These are phyloP conservation scores for Aspergillus luchuensis DNA, from an alignment of 2,329 filamentous ascomycete genomes.

Conservation along the genomic window DNA sequence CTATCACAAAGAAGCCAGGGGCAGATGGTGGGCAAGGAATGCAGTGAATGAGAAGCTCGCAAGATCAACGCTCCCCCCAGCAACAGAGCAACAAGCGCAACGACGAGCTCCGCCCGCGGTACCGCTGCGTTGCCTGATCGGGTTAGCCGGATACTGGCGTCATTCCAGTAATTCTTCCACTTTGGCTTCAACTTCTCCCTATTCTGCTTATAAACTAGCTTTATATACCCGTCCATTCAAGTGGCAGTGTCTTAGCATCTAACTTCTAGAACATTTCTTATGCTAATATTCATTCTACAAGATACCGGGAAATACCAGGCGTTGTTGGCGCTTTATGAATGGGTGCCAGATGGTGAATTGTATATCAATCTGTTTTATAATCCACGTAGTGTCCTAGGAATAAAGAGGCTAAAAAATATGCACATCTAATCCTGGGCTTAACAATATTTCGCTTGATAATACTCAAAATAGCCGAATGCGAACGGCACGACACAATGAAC, in stretches of 20 bases:
- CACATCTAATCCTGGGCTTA: not conserved
- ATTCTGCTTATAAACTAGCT: not conserved
- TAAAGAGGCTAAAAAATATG: not conserved
- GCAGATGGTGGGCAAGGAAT: not conserved
- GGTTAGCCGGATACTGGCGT: conserved; percentile 21
- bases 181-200: not conserved
- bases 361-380: not conserved
- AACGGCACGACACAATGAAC: not conserved
- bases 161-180: not conserved
- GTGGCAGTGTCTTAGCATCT: no score
- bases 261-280: no score
- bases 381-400: not conserved
- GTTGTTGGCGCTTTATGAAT: not conserved
- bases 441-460: not conserved
- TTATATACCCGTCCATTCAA: no score
- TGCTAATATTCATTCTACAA: no score
- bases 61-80: not conserved
- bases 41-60: conserved; percentile 7
- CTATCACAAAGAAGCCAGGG: not conserved
- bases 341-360: not conserved
- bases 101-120: conserved; percentile 6
- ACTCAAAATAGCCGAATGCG: not conserved
- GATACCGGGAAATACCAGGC: not conserved
- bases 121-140: conserved; percentile 11
- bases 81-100: not conserved